Base-by-base conservation (phyloP, 331 rosid species). In the Saraca asoca region DNA sequence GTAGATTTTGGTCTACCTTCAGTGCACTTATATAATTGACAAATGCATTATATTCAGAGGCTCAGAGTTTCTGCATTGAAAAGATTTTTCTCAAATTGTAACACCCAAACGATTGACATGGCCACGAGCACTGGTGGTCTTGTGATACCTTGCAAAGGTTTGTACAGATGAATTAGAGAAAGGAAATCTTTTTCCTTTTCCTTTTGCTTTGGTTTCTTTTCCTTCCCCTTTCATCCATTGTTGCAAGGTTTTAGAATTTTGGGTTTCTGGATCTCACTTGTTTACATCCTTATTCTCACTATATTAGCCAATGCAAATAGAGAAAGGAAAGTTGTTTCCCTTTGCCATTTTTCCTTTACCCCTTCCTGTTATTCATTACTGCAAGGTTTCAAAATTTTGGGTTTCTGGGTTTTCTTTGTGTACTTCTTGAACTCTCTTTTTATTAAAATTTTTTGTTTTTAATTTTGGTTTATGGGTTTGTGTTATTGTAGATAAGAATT, bases 101-200 rank as follows among this genome's bases (percentile, higher is more conserved):
- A 5, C 57, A 24, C 11, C 0, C 18, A 13, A 29, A 45, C 15
- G 5, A 18, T 10, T 5, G 9, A 7, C 42, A 74, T 66, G 78
- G 31, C 31, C 3, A 50, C 73, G 0, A 73, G 31, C 49, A 57
- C 72, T 48, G 35, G 54, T 16, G 78, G 72, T 24, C 42, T 66
- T 19, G 72, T 58, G 16, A 56, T 65, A 59, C 78, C 68, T 0
- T 74, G 73, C 41, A 74, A 66, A 49, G 78, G 73, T 74, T 46
- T 19, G 53, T 7, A 14, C 10, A 14, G 11, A 15, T 19, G 33
- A 14, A 7, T 15, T 10, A 11, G 31, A 10, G 34, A 19, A 20
- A 51, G 20, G 6, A n/a, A 7, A 2, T 19, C 14, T 18, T 51
- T 19, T 6, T 10, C 12, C 12, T 49, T 13, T 45, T 12, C 5